Evolutionary conservation across 768 basidiomycete genomes (phyloP), one percentile per base, ranked within the genome.

Genomic region (Trametes villosa): DNA sequence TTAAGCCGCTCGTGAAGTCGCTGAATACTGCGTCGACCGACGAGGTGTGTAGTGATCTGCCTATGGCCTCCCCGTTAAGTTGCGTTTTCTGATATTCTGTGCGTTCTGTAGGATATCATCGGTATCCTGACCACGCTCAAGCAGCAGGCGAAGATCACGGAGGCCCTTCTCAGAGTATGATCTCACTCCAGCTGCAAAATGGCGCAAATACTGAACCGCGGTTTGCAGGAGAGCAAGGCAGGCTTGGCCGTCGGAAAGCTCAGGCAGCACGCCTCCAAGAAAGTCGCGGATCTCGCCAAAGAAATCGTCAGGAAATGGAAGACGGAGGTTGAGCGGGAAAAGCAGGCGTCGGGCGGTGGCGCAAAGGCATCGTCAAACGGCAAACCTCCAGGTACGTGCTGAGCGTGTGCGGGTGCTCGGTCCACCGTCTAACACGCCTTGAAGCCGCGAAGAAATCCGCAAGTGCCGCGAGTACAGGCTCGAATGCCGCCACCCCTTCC

Each of bases 241-340:
- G 94, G 94, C 49, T 77, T 96, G n/a, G 91, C 93, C 0, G 93
- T 97, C 2, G 93, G 94, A 53, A 96, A 96, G 77, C 82, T 96
- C 18, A 85, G 94, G 47, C 80, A 82, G 30, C 89, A 94, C 73
- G 77, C 82, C 0, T 77, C 83, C 13, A 91, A 89, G 68, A 82
- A 86, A 12, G 86, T 97, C 9, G 73, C 92, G 9, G 90, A 92
- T 65, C 77, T 91, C 7, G 92, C 95, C 18, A 96, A 96, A 74
- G 93, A 94, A 65, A 79, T 96, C 45, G 95, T 97, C 49, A 92
- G 87, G 75, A 90, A 88, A 69, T 97, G 94, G 94, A 96, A 96
- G 75, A 82, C 77, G 30, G 88, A 89, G 61, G 95, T 96, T 33
- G 93, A 94, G 60, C 86, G 85, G 53, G 74, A 76, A 67, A 76